Base-by-base conservation (phyloP, 1,284 basidiomycete genomes). In the Puccinia novopanici region DNA sequence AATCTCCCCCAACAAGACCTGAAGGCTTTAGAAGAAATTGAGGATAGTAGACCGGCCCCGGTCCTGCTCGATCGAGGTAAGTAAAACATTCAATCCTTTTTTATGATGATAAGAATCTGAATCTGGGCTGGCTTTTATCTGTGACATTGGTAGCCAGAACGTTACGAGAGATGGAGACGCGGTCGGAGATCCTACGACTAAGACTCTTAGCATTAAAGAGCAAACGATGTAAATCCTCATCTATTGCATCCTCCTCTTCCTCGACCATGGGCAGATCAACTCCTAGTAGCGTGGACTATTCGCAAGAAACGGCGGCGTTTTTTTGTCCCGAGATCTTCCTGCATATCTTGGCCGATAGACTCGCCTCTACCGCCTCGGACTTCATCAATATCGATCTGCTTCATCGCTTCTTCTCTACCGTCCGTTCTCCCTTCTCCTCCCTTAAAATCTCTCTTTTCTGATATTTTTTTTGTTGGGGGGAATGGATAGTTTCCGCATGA, bases 311-410 rank as follows among this genome's bases (percentile, higher is more conserved):
- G 34, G 4, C 34, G 34, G 34, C 34, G 2, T 34, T 91, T 2
- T 90, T 98, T 84, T 99, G 97, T 86, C 97, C 97, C 0, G 97
- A 99, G 86, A 92, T 93, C 0, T 99, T 99, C 89, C 88, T 99
- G 81, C 92, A 95, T 83, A 94, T 97, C 42, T 94, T 99, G 13
- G 94, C 96, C 2, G 94, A 98, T 86, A 98, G 99, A 87, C 89
- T 99, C 50, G 94, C 96, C 0, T 93, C 95, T 85, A 98, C 95
- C 0, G 93, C 94, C 0, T 91, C 95, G 1, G 95, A 98, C 92
- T 99, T 99, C 87, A 96, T 99, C 89, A 98, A 87, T 81, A 86
- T 86, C 70, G 61, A 83, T 80, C 52, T 73, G 10, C 55, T 61
- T 5, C 48, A 34, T 57, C 57, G 63, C 8, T 75, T 68, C 63